phyloP scores from a whole-genome alignment of 495 filamentous ascomycete genomes.

The Penicillium atrosanguineum region DNA sequence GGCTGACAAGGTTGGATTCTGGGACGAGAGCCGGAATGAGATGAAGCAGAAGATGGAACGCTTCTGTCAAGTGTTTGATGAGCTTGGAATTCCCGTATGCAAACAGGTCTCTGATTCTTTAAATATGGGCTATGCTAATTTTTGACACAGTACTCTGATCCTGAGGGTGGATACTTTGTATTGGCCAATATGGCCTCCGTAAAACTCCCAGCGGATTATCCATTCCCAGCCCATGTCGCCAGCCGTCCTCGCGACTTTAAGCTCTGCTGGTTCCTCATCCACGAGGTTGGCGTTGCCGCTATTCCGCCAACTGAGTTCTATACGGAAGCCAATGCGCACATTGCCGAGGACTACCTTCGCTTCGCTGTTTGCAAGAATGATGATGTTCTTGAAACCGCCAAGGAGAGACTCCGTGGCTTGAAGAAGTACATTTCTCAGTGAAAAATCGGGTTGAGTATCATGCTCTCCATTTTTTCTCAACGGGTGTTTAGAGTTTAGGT shows the following conservation, averaged over 20 bases:
- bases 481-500: background rate
- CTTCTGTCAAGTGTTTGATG: conserved; percentile 86
- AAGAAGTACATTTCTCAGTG: conserved; percentile 67
- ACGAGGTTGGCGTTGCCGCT: conserved; percentile 90
- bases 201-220: conserved; percentile 73
- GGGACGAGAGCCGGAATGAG: conserved; percentile 76
- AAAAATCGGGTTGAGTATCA: conserved; percentile 4
- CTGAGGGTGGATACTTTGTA: conserved; percentile 96
- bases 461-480: conserved; percentile 4
- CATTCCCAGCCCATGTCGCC: conserved; percentile 85
- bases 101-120: background rate
- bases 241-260: conserved; percentile 87
- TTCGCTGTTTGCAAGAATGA: conserved; percentile 98
- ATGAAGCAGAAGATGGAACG: conserved; percentile 87
- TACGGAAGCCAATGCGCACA: conserved; percentile 73
- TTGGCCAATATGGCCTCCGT: conserved; percentile 88
- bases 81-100: conserved; percentile 74
- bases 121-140: background rate
- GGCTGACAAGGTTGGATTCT: conserved; percentile 81
- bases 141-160: conserved; percentile 67
- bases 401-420: conserved; percentile 81
- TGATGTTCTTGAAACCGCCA: conserved; percentile 81
- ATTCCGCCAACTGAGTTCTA: conserved; percentile 98
- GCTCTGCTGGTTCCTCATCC: conserved; percentile 92
- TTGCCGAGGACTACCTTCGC: conserved; percentile 87